Evolutionary conservation across 1,284 basidiomycete species (phyloP), one percentile per base, ranked within the genome.

Genomic region (Austroboletus niveus): DNA sequence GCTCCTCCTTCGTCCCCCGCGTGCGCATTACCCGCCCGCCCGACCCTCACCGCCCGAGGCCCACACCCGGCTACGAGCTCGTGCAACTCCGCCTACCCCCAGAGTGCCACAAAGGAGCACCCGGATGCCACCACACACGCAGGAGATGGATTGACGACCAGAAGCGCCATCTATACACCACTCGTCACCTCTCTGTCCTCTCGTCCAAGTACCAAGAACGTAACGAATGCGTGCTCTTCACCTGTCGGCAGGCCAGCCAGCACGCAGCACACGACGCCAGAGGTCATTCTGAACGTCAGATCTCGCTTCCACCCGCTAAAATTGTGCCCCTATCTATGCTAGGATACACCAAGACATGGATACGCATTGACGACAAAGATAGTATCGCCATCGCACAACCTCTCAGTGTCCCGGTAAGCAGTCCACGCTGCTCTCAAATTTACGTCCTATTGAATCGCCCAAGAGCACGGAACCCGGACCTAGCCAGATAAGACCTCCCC

Each of bases 1-100:
- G 74, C 0, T 60, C 50, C 15, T 52, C 63, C 1, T 29, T 36
- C 8, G 55, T 76, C 2, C 75, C 75, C 3, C 53, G 52, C 15
- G 66, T 77, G 29, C 55, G 53, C 31, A 27, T 45, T 1, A 27
- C 47, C 17, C 46, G 31, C 36, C 41, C 47, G 12, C 30, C 40
- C 0, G 31, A 47, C 39, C 31, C n/a, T 36, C 8, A n/a, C 42
- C 36, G n/a, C 7, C 29, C 41, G n/a, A 42, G 42, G 32, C 36
- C 29, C 8, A 4, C 17, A 17, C 14, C 11, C 7, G 40, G 31
- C 7, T 42, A 47, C n/a, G 42, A 51, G 29, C 41, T 59, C 22
- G 39, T 57, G 9, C 38, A 48, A 9, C 9, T 56, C 15, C 52
- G 49, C 29, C 54, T 61, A 27, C 63, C 62, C n/a, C 42, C 17